These are phyloP conservation scores for Cladosporium sphaerospermum DNA, from an alignment of 2,329 filamentous ascomycete genomes.

Conservation along the genomic window DNA sequence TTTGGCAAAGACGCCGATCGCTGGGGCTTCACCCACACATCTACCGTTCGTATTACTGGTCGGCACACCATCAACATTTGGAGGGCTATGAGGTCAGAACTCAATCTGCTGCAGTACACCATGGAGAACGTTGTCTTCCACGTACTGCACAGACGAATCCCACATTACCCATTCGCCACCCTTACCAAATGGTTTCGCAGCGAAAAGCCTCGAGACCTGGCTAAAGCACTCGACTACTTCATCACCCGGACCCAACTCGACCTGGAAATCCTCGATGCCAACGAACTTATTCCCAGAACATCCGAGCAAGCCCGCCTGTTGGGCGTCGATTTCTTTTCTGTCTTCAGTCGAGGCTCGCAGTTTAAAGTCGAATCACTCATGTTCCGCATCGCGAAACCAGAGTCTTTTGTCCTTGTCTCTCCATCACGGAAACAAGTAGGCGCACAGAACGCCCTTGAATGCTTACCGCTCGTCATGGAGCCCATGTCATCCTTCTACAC, in stretches of 20 bases:
- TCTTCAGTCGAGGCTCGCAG: constrained; percentile 89
- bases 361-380: constrained; percentile 99
- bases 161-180: constrained; percentile 74
- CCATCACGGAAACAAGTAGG: constrained; percentile 89
- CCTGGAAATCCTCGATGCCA: constrained; percentile 83
- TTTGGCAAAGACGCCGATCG: constrained; percentile 81
- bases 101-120: constrained; percentile 88
- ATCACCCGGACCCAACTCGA: constrained; percentile 69
- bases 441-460: constrained; percentile 88
- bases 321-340: constrained; percentile 93
- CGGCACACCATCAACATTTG: constrained; percentile 96
- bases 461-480: constrained; percentile 93
- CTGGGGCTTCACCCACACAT: constrained; percentile 93
- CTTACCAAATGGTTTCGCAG: constrained; percentile 78
- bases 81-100: constrained; percentile 88
- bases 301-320: constrained; percentile 91
- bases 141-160: constrained; percentile 76
- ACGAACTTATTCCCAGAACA: constrained; percentile 80
- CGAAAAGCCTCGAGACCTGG: constrained; percentile 60
- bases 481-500: constrained; percentile 91
- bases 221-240: constrained; percentile 74
- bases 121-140: constrained; percentile 96
- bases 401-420: constrained; percentile 85
- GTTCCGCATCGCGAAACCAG: constrained; percentile 96
- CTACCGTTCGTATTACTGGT: constrained; percentile 85